Evolutionary conservation across 192 early-diverging fungal species (phyloP), one percentile per base, ranked within the genome.

Genomic region (Coemansia sp.): DNA sequence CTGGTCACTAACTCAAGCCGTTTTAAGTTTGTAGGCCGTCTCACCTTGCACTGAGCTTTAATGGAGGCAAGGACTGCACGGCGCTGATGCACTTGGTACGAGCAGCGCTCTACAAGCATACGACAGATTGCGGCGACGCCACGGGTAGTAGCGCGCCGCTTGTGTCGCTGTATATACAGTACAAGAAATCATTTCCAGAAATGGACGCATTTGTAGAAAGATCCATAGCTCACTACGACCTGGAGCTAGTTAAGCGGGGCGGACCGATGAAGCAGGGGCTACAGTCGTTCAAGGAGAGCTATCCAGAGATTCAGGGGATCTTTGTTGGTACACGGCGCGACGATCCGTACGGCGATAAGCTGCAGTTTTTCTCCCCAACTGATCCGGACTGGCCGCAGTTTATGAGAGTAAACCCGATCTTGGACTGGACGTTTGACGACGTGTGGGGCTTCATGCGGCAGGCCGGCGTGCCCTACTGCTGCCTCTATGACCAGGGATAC

Each of bases 51-150:
- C 80, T 98, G 46, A 92, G 91, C 60, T 98, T 97, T 70, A 98
- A 98, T 73, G 97, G 97, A 10, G 97, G 97, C 18, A 98, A 98
- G 78, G 97, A 98, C 76, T 97, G 97, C 80, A 97, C 96, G 2
- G 93, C 96, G 12, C 79, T 98, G 47, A 84, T 98, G 47, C 92
- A 95, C 72, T 73, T 97, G 33, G 87, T 92, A 29, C 80, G 87
- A 6, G 91, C 91, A 18, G 94, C 91, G 2, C 77, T 92, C 34
- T 74, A 84, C 72, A 79, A 79, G 54, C 65, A 74, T 44, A 42
- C 46, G 31, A 36, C 27, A 41, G 42, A 40, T 15, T 57, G 27
- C 54, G 27, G 27, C 1, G 27, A 57, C 27, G 54, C 54, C 54
- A 57, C 54, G 54, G 11, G 54, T 16, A 57, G 27, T 57, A 55